Base-by-base conservation (phyloP, 345 rosid genomes). In the Chamaenerion angustifolium region DNA sequence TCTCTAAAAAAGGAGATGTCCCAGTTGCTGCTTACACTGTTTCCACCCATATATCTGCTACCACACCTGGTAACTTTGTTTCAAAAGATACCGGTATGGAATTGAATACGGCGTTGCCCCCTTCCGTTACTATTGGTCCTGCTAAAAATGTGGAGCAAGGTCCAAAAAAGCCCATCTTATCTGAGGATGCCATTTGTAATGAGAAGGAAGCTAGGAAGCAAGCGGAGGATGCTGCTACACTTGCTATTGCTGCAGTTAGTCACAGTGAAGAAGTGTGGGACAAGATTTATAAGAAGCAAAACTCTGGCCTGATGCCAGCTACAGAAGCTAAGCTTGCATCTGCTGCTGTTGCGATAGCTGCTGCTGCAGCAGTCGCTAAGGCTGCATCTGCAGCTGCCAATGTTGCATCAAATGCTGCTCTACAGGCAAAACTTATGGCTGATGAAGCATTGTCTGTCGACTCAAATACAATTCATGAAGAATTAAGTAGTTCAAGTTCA, bases 351-450 rank as follows among this genome's bases (percentile, higher is more conserved):
- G 86, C 94, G 14, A 62, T 79, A 54, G 81, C 94, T 43, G 85
- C 93, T 23, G 97, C 99, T 3, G 85, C 95, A 63, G 80, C 99
- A 42, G 94, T 88, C 70, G 99, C 97, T 40, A 88, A 79, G 64
- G 96, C 95, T 11, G 99, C 99, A 47, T 92, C 99, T 51, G 96
- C 96, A 11, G 95, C 95, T 46, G 95, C 96, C 54, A 82, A 72
- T 68, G 95, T 93, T 43, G 96, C 99, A 56, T 76, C 90, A 19
- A 74, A 68, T 77, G 96, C 99, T 56, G 96, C 99, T 44, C 61
- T 93, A 60, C 99, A 88, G 73, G 92, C 94, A 23, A 88, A 85
- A 73, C 45, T 82, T 53, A 77, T 88, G 90, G 95, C 95, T 64
- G 95, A 93, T 59, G 99, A 85, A 74, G 88, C 82, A 61, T 66